These are phyloP conservation scores for Calycina herbarum DNA, from an alignment of 2,329 filamentous ascomycete genomes.

Conservation along the genomic window DNA sequence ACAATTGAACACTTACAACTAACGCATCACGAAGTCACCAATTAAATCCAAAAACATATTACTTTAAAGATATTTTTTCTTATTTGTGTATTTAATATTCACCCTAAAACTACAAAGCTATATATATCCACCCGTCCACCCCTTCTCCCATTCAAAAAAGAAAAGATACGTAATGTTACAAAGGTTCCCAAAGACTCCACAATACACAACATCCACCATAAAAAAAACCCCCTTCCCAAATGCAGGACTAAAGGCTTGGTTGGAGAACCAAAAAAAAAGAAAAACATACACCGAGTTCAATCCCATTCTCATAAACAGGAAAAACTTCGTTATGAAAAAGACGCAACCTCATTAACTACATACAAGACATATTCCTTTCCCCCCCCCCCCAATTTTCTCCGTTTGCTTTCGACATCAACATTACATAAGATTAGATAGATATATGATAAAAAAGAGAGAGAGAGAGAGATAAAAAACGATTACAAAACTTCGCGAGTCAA, in stretches of 20 bases:
- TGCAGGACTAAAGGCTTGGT: conserved; percentile 5
- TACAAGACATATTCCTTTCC: conserved; percentile 16
- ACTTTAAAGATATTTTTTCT: background rate
- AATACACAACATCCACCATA: background rate
- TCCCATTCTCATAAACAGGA: conserved; percentile 3
- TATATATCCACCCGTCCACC: background rate
- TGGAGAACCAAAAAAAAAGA: background rate
- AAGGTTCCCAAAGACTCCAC: background rate
- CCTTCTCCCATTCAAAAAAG: background rate
- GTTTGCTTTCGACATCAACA: conserved; percentile 12
- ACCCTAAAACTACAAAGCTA: conserved; percentile 1
- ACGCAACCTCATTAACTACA: conserved; percentile 7
- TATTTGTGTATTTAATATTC: background rate
- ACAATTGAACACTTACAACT: no score
- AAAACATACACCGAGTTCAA: background rate
- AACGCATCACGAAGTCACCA: no score
- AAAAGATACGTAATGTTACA: background rate
- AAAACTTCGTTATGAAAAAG: background rate
- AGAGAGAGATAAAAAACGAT: background rate
- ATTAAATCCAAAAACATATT: no score
- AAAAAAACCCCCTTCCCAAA: conserved; percentile 7
- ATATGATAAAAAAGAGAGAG: background rate
- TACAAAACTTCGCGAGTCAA: background rate
- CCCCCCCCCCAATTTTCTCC: conserved; percentile 8
- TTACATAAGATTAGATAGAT: conserved; percentile 18